Base-by-base conservation (phyloP, 352 stramenopile genomes). In the Lagenidium giganteum region DNA sequence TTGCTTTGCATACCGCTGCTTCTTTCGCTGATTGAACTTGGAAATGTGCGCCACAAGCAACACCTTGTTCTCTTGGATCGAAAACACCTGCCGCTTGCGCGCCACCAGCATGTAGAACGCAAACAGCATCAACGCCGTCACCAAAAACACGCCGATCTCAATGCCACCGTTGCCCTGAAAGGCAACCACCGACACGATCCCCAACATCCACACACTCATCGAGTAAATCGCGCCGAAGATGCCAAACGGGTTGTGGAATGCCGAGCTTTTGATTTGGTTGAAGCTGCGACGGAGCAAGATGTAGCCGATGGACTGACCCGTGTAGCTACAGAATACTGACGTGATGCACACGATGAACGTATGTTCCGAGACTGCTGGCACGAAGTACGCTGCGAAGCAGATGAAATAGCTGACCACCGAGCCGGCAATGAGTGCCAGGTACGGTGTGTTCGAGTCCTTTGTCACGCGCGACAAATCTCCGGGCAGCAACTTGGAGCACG, bases 251-350 rank as follows among this genome's bases (percentile, higher is more conserved):
- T 31, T 56, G 12, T 8, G 5, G 28, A 51, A 61, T 4, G 31
- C 4, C 4, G 34, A 49, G 31, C 41, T 47, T 23, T 59, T 38
- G 41, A 65, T 49, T 36, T 45, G 43, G 4, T 21, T 20, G 35
- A 54, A 67, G 20, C 57, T 28, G 18, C 28, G 1, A 3, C 40
- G 43, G 14, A 63, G 42, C 17, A 17, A 46, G 32, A 67, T 42
- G 52, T 67, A 67, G 22, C 57, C 57, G 32, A 61, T 42, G 31
- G 47, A 64, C 39, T 64, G 57, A 1, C 44, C 39, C 20, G 44
- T 47, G 47, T 67, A 67, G 1, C 47, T 22, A 13, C 40, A 20
- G n/a, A 57, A 51, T 8, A 42, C 57, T 5, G 27, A 39, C 1
- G 44, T 32, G 33, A 61, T 51, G 30, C 57, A 63, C 2, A 58